These are phyloP conservation scores for Dalechampia spathulata DNA, from an alignment of 441 rosid species.

Conservation along the genomic window DNA sequence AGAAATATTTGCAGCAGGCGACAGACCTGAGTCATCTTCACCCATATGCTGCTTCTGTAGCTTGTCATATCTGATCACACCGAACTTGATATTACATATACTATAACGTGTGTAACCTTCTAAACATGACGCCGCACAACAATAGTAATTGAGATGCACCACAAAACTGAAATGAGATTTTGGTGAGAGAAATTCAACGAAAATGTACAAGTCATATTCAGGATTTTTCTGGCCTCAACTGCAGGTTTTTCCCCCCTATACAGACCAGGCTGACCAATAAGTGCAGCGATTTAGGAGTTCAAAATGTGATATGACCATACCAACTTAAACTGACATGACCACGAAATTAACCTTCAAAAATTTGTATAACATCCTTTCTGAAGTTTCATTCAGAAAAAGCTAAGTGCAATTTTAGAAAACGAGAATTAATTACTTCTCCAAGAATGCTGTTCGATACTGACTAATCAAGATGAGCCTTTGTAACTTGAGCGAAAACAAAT, in stretches of 20 bases:
- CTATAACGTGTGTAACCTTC: not conserved
- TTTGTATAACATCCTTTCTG: too few species aligned
- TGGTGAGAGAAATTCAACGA: not conserved
- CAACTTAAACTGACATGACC: too few species aligned
- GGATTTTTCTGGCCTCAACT: not conserved
- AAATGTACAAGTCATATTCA: not conserved
- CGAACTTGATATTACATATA: not conserved
- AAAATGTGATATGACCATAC: too few species aligned
- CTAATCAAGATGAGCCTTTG: too few species aligned
- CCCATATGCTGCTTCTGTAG: conserved; percentile 41
- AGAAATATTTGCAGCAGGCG: conserved; percentile 23
- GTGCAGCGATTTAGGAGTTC: too few species aligned
- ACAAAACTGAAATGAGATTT: not conserved
- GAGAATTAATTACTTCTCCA: not conserved
- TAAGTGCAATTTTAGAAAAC: too few species aligned
- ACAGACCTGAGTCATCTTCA: conserved; percentile 24
- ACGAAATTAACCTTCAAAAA: too few species aligned
- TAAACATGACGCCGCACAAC: not conserved
- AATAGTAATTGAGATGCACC: not conserved
- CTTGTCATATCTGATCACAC: conserved; percentile 50
- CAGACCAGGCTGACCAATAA: too few species aligned
- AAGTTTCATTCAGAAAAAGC: too few species aligned
- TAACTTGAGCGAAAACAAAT: too few species aligned
- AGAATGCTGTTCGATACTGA: too few species aligned
- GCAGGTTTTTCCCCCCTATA: not conserved